Conservation (phyloP, 139 green algal genomes). For the Choricystis sp. region DNA sequence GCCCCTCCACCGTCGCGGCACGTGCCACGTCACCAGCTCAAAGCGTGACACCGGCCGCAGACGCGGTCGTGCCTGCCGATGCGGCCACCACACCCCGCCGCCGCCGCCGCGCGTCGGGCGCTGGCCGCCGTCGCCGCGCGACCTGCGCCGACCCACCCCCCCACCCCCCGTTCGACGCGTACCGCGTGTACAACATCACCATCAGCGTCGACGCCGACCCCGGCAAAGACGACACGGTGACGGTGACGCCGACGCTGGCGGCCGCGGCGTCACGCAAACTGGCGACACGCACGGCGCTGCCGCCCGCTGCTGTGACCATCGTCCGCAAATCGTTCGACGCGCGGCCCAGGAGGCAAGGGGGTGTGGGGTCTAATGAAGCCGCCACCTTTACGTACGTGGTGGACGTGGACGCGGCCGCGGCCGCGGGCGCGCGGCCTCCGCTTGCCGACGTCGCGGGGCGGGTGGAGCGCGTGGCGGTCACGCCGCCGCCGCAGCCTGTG, state of each 20-base stretch:
- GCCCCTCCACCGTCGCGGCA: too few relatives aligned
- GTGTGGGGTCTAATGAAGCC: too few relatives aligned
- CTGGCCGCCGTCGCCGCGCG: too few relatives aligned
- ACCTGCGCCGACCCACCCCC: too few relatives aligned
- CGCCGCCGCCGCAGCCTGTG: background rate
- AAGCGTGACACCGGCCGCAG: too few relatives aligned
- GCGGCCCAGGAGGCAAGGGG: conserved; percentile 10
- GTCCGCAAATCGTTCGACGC: conserved; percentile 45
- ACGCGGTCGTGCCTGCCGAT: too few relatives aligned
- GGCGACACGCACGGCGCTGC: background rate
- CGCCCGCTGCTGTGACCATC: conserved; percentile 10
- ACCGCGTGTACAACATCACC: conserved; percentile 28
- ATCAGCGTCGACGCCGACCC: conserved; percentile 26
- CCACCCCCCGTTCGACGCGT: background rate
- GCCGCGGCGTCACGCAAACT: background rate
- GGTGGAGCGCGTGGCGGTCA: conserved; percentile 7
- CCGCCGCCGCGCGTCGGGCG: too few relatives aligned
- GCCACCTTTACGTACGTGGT: conserved; percentile 51
- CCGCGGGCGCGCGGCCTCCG: conserved; percentile 5
- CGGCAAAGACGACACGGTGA: conserved; percentile 34
- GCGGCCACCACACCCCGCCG: too few relatives aligned
- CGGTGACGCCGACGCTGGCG: conserved; percentile 12
- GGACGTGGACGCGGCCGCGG: conserved; percentile 23
- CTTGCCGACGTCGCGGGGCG: background rate
- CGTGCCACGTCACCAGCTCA: too few relatives aligned